Evolutionary conservation across 176 grass and related monocot species (phyloP).

Genomic region (Eleusine coracana): DNA sequence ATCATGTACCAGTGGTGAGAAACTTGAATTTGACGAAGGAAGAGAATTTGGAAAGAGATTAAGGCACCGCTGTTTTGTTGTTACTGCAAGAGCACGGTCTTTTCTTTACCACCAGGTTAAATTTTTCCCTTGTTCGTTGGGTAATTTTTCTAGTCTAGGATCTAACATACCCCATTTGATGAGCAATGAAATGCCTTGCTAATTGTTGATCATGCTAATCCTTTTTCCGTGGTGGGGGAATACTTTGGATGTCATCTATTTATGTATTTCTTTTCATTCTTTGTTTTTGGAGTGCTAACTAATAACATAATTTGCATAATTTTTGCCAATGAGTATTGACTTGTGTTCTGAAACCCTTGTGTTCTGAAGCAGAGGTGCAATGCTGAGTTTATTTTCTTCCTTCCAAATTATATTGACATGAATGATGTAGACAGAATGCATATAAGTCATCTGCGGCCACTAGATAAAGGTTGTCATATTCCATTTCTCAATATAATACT

Average conservation of each 20-base stretch:
- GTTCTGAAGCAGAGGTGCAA: not conserved
- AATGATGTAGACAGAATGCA: not conserved
- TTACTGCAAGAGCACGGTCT: conserved; percentile 83
- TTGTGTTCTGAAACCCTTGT: not conserved
- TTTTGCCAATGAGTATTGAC: not conserved
- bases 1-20: conserved; percentile 38
- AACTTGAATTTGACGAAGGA: conserved; percentile 36
- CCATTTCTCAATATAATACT: not conserved
- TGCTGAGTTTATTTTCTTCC: conserved; percentile 5
- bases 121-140: conserved; percentile 21
- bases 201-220: not conserved
- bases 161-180: not conserved
- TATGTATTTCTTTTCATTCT: not conserved
- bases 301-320: not conserved
- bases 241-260: conserved; percentile 1
- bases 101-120: conserved; percentile 98
- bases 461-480: not conserved
- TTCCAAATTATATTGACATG: not conserved
- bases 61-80: conserved; percentile 80
- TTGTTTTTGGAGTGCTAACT: conserved; percentile 1
- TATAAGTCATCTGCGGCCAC: not conserved
- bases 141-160: conserved; percentile 22
- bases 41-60: conserved; percentile 70
- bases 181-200: not conserved
- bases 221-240: not conserved